Base-by-base conservation (phyloP, 2,329 filamentous ascomycete species). In the Alternaria triticina region DNA sequence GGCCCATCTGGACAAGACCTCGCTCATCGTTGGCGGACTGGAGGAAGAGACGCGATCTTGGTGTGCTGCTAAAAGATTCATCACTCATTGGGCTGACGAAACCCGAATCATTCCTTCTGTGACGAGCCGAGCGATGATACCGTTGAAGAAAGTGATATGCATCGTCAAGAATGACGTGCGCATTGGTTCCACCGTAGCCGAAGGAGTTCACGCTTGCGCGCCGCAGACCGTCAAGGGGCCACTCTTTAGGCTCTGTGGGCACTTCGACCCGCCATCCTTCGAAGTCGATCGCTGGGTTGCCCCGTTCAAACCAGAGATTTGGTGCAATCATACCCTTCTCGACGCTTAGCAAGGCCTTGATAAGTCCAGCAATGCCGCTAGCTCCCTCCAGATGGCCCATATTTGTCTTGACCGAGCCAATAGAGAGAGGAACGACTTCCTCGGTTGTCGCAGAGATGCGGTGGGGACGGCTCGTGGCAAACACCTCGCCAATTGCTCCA, bases 381-480 rank as follows among this genome's bases (percentile, higher is more conserved):
- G 78, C 75, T 9, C 76, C 80, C 70, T 83, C 80, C 3, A 78
- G 73, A 62, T 83, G 82, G 6, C 82, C 82, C 51, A 83, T 76
- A 28, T 83, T 80, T 75, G 70, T 82, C 79, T 64, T 74, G 22
- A 74, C 22, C 5, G 72, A 67, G 3, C 71, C 69, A 46, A 71
- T 55, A 9, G 46, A 54, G 13, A 68, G 61, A 6, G 61, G 59
- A 51, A 57, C 51, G 28, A 50, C 25, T n/a, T 52, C 47, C n/a
- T 63, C 56, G 15, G 56, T 54, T 28, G 30, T 43, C 57, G 49
- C 58, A 50, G 28, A 44, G 10, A 15, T 40, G 30, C 43, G 50
- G 44, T 30, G 30, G 25, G 63, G 63, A 13, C 61, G 61, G 20
- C 44, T 47, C 22, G 58, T 33, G 11, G 59, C 57, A 33, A 67